Conservation (phyloP, 768 basidiomycete species). For the Termitomyces heimii region DNA sequence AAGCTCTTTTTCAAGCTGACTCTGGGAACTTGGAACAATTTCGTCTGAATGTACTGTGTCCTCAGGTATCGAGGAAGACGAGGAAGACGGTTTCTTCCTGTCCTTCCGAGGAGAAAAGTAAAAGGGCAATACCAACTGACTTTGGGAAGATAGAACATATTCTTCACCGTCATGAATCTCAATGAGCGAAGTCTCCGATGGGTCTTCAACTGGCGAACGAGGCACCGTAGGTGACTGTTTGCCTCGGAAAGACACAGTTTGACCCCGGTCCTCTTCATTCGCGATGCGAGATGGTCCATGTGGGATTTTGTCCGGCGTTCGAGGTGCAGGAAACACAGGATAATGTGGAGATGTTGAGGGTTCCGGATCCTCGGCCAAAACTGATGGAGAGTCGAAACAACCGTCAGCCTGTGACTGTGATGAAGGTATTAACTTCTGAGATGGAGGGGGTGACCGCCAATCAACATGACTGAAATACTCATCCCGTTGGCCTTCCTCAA, state of each 20-base stretch:
- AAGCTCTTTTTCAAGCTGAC: slow-evolving; percentile 33
- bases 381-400: not conserved
- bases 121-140: slow-evolving; percentile 20
- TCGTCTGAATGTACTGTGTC: slow-evolving; percentile 14
- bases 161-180: slow-evolving; percentile 13
- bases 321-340: slow-evolving; percentile 1
- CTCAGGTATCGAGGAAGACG: slow-evolving; percentile 3
- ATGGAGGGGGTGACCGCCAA: not conserved
- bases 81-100: not conserved
- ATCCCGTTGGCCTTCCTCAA: not conserved
- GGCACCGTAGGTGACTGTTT: not conserved
- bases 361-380: not conserved
- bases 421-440: slow-evolving; percentile 22
- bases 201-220: not conserved
- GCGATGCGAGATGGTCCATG: not conserved
- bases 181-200: not conserved
- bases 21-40: slow-evolving; percentile 40
- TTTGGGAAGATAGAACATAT: slow-evolving; percentile 29
- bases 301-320: not conserved
- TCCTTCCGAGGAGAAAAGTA: slow-evolving; percentile 17
- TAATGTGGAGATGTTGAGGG: not conserved
- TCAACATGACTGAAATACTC: not conserved
- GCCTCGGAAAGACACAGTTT: not conserved
- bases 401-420: slow-evolving; percentile 28
- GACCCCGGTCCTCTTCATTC: not conserved